phyloP scores from a whole-genome alignment of 208 protist species.

The Trypanosomatidae sp. region DNA sequence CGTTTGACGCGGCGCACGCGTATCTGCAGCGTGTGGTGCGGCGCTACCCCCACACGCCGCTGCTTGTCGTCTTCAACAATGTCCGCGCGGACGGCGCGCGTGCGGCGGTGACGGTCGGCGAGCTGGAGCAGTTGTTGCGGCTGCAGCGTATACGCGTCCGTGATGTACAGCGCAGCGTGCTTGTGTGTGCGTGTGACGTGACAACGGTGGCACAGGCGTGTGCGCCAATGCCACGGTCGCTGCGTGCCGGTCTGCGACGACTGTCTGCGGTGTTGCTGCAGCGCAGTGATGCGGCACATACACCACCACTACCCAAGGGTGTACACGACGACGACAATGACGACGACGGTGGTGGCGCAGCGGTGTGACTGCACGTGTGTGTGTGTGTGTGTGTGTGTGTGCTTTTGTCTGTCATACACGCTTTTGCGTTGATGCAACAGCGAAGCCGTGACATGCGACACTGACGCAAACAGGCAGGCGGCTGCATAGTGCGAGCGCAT shows the following conservation, averaged over 20 bases:
- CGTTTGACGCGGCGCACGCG: constrained; percentile 18
- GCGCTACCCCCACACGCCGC: constrained; percentile 29
- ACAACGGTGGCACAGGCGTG: constrained; percentile 44
- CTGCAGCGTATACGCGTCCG: constrained; percentile 27
- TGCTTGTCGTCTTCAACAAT: constrained; percentile 81
- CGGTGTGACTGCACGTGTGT: too few species aligned
- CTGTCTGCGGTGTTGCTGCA: constrained; percentile 38
- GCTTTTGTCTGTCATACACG: too few species aligned
- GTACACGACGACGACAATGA: too few species aligned
- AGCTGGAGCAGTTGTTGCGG: constrained; percentile 19
- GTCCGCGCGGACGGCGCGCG: constrained; percentile 30
- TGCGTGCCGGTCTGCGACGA: constrained; percentile 20
- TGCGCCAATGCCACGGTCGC: constrained; percentile 13
- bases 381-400: too few species aligned
- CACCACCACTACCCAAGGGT: too few species aligned
- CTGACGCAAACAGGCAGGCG: too few species aligned
- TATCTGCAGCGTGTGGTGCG: constrained; percentile 49
- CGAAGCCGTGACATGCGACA: too few species aligned
- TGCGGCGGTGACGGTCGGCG: constrained; percentile 12
- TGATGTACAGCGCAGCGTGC: constrained; percentile 15
- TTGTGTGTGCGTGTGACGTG: constrained; percentile 61
- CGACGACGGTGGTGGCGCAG: too few species aligned
- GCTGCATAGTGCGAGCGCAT: too few species aligned
- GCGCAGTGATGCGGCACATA: too few species aligned
- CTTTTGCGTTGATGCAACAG: too few species aligned